phyloP scores from a whole-genome alignment of 108 stramenopile genomes.

The Conticribra weissflogii region DNA sequence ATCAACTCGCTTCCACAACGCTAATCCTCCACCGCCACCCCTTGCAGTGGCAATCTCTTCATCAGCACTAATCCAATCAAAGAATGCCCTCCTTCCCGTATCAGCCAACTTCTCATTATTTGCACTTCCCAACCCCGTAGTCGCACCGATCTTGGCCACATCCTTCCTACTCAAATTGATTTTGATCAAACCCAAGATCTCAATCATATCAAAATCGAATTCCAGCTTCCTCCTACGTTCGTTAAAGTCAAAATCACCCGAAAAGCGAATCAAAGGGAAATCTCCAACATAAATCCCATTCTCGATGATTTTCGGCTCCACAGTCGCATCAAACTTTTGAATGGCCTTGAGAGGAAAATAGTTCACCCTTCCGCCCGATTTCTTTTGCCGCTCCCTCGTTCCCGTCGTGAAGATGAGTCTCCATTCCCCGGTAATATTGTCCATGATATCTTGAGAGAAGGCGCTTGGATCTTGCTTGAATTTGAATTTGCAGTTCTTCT shows the following conservation, averaged over 20 bases:
- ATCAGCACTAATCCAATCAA: slow-evolving; percentile 93
- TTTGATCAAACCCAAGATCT: slow-evolving; percentile 55
- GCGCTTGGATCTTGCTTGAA: slow-evolving; percentile 54
- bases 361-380: slow-evolving; percentile 72
- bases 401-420: slow-evolving; percentile 93
- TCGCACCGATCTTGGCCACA: slow-evolving; percentile 64
- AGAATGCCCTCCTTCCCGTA: slow-evolving; percentile 71
- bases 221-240: slow-evolving; percentile 69
- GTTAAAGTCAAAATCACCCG: slow-evolving; percentile 80
- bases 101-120: slow-evolving; percentile 79
- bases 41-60: slow-evolving; percentile 90
- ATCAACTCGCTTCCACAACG: slow-evolving; percentile 84
- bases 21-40: slow-evolving; percentile 92
- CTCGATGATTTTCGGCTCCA: slow-evolving; percentile 62
- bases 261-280: slow-evolving; percentile 77
- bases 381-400: slow-evolving; percentile 79
- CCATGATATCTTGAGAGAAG: slow-evolving; percentile 48
- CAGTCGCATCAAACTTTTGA: slow-evolving; percentile 79
- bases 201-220: slow-evolving; percentile 85
- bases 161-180: slow-evolving; percentile 55
- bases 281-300: slow-evolving; percentile 89
- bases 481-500: slow-evolving; percentile 70
- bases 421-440: slow-evolving; percentile 78
- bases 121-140: slow-evolving; percentile 79
- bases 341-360: slow-evolving; percentile 93